phyloP scores from a whole-genome alignment of 805 yeast species.

The Hanseniaspora nectarophila region DNA sequence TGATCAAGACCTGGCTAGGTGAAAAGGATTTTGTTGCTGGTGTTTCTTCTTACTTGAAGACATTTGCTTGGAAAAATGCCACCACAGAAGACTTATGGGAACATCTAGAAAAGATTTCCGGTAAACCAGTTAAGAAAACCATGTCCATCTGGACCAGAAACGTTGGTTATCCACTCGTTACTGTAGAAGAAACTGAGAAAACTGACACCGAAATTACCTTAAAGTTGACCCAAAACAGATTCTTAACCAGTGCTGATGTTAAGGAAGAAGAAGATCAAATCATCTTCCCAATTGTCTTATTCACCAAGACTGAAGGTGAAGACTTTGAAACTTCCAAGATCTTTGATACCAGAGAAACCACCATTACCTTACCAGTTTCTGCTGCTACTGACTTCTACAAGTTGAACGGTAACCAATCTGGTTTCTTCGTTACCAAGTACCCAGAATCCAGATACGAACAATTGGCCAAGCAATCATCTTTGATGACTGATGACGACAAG shows the following conservation, averaged over 20 bases:
- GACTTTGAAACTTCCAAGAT: conserved; percentile 23
- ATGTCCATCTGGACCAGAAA: conserved; percentile 75
- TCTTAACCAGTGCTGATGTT: too few relatives aligned
- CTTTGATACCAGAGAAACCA: conserved; percentile 40
- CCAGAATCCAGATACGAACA: conserved; percentile 55
- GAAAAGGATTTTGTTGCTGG: conserved; percentile 66
- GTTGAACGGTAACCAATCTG: conserved; percentile 60
- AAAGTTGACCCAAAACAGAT: conserved; percentile 57
- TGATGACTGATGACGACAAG: conserved; percentile 61
- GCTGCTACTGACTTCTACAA: conserved; percentile 40
- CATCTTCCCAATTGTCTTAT: conserved; percentile 52
- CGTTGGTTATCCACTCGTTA: conserved; percentile 63
- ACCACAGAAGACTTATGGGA: conserved; percentile 67
- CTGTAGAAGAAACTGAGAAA: conserved; percentile 56
- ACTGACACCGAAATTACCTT: conserved; percentile 34
- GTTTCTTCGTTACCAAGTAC: conserved; percentile 65
- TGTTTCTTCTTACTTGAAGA: conserved; percentile 62
- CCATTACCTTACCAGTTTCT: too few relatives aligned
- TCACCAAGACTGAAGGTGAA: conserved; percentile 37
- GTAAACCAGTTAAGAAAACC: conserved; percentile 56
- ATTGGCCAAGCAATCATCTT: conserved; percentile 45
- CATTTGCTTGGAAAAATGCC: conserved; percentile 68
- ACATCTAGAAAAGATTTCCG: conserved; percentile 55
- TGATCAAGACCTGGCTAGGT: conserved; percentile 70
- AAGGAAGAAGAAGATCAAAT: too few relatives aligned